These are phyloP conservation scores for Quercus phellos DNA, from an alignment of 331 rosid species.

Conservation along the genomic window DNA sequence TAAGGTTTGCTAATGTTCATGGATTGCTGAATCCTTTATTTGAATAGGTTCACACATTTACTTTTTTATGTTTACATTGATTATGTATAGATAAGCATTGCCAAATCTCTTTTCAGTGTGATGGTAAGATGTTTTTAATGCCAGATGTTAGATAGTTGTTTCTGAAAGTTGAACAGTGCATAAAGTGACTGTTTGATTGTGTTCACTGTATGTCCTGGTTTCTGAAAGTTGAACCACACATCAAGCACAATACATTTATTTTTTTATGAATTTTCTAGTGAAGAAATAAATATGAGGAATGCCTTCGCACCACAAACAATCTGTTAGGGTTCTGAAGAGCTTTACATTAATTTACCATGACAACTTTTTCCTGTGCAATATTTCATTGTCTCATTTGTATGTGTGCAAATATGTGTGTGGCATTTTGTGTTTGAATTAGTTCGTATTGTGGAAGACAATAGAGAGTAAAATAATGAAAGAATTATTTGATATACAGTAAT, in stretches of 20 bases:
- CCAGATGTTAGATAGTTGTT: background rate
- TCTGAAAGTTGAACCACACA: background rate
- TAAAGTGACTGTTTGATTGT: background rate
- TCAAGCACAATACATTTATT: background rate
- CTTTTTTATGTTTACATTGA: background rate
- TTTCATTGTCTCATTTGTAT: background rate
- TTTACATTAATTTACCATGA: background rate
- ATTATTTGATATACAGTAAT: background rate
- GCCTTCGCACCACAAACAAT: background rate
- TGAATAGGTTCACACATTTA: background rate
- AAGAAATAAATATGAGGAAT: background rate
- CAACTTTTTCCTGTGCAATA: background rate
- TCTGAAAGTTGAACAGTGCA: background rate
- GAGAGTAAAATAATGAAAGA: background rate
- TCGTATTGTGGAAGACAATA: background rate
- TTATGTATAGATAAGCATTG: background rate
- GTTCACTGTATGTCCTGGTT: background rate
- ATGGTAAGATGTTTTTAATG: background rate
- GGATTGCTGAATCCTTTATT: conserved; percentile 10
- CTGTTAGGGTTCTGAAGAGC: background rate
- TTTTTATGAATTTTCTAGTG: background rate
- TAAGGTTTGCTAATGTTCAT: background rate
- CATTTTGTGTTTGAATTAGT: background rate
- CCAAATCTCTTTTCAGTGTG: background rate
- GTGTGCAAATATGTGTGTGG: background rate